phyloP scores from a whole-genome alignment of 805 yeast species.

The Debaryomyces prosopidis region DNA sequence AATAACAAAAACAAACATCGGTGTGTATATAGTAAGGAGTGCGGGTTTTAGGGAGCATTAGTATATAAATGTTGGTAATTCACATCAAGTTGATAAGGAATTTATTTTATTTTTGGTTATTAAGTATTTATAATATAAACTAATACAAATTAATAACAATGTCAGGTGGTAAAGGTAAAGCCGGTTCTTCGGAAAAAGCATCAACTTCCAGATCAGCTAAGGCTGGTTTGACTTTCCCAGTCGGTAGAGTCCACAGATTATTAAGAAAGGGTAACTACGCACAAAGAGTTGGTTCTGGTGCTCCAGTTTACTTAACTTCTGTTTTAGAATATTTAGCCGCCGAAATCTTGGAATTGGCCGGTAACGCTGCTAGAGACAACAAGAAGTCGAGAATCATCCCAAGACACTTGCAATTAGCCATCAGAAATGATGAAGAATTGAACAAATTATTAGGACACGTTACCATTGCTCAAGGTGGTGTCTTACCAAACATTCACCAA shows the following conservation, averaged over 20 bases:
- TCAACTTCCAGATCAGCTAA: constrained; percentile 97
- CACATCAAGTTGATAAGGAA: not conserved
- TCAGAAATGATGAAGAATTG: constrained; percentile 98
- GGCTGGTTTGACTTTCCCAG: constrained; percentile 99
- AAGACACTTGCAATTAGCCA: constrained; percentile 97
- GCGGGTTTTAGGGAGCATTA: not conserved
- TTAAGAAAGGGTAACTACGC: constrained; percentile 97
- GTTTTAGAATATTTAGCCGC: constrained; percentile 97
- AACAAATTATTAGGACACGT: constrained; percentile 91
- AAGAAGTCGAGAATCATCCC: constrained; percentile 98
- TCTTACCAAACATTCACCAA: constrained; percentile 94
- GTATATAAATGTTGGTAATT: not conserved
- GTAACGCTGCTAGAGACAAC: constrained; percentile 99
- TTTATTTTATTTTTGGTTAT: not conserved
- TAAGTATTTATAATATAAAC: constrained; percentile 7
- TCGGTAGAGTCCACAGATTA: constrained; percentile 97
- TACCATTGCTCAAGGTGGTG: constrained; percentile 99
- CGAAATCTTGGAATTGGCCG: constrained; percentile 96
- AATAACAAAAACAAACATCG: not conserved
- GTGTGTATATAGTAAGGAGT: not conserved
- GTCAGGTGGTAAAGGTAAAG: constrained; percentile 91
- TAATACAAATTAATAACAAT: constrained; percentile 36
- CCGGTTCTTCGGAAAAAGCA: constrained; percentile 92
- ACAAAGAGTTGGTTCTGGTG: constrained; percentile 98
- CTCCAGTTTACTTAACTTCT: constrained; percentile 96